Conservation (phyloP, 805 yeast genomes). For the Kregervanrija delftensis region DNA sequence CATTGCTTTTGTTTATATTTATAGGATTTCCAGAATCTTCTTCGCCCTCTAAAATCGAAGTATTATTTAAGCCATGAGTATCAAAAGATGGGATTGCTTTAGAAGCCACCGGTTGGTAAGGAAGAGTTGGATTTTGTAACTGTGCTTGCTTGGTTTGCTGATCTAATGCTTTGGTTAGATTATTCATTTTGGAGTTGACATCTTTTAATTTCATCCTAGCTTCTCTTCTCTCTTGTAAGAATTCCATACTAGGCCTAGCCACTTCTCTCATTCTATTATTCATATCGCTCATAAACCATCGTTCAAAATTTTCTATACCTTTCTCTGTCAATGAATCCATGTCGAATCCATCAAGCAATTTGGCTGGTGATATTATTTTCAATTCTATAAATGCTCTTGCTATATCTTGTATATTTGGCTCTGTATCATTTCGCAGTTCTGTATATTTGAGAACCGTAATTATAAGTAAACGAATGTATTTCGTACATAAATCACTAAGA, state of each 20-base stretch:
- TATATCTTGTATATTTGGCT: conserved; percentile 52
- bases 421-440: conserved; percentile 33
- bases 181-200: conserved; percentile 25
- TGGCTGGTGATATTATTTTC: conserved; percentile 56
- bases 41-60: too few relatives aligned
- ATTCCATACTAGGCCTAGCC: conserved; percentile 26
- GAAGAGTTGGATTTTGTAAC: conserved; percentile 17
- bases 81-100: too few relatives aligned
- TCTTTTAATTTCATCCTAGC: conserved; percentile 14
- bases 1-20: not conserved
- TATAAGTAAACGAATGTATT: conserved; percentile 52
- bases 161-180: conserved; percentile 27
- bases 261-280: conserved; percentile 36
- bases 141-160: conserved; percentile 21
- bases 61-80: too few relatives aligned
- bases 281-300: conserved; percentile 48
- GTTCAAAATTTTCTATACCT: conserved; percentile 45
- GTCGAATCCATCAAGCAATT: conserved; percentile 48
- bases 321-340: conserved; percentile 34
- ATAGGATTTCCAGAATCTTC: too few relatives aligned
- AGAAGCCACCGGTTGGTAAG: conserved; percentile 8
- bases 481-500: conserved; percentile 68
- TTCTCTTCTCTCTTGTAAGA: conserved; percentile 18
- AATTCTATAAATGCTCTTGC: conserved; percentile 61
- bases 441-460: conserved; percentile 45